Evolutionary conservation across 2,329 filamentous ascomycete species (phyloP).

Genomic region (Penicillium sp.): DNA sequence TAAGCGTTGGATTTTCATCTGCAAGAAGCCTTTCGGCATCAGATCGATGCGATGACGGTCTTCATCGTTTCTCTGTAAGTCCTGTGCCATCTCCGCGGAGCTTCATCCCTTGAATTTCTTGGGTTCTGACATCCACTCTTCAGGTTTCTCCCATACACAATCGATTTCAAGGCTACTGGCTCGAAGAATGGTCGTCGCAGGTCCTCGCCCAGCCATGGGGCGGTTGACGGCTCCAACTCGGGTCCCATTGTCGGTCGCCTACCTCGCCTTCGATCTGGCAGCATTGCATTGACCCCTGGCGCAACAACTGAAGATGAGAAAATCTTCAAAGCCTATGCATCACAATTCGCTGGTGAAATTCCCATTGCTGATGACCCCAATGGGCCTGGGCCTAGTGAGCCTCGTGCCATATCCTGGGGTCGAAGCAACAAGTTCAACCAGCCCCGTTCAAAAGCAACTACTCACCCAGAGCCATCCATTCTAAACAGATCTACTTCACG

Average conservation of each 20-base stretch:
- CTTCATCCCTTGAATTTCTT: constrained; percentile 1
- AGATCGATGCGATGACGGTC: constrained; percentile 32
- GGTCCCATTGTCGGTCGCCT: constrained; percentile 27
- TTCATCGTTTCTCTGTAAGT: constrained; percentile 40
- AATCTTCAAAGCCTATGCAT: constrained; percentile 41
- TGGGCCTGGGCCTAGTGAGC: constrained; percentile 58
- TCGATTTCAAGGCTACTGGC: constrained; percentile 36
- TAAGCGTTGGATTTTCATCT: neutral
- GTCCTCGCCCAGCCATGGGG: constrained; percentile 27
- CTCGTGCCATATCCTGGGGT: constrained; percentile 77
- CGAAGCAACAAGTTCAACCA: constrained; percentile 67
- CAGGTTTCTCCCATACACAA: constrained; percentile 43
- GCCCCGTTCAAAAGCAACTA: constrained; percentile 71
- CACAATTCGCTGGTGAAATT: constrained; percentile 30
- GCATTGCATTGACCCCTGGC: constrained; percentile 38
- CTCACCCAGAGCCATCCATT: constrained; percentile 59
- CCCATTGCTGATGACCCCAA: constrained; percentile 33
- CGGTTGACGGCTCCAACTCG: constrained; percentile 24
- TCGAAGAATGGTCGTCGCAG: constrained; percentile 24
- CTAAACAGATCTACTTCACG: constrained; percentile 52
- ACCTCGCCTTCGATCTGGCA: constrained; percentile 23
- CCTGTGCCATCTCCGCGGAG: neutral
- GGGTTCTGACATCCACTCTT: neutral
- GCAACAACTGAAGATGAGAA: constrained; percentile 43
- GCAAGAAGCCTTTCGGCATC: neutral